Evolutionary conservation across 2,329 filamentous ascomycete genomes (phyloP).

Genomic region (Colletotrichum aenigma): DNA sequence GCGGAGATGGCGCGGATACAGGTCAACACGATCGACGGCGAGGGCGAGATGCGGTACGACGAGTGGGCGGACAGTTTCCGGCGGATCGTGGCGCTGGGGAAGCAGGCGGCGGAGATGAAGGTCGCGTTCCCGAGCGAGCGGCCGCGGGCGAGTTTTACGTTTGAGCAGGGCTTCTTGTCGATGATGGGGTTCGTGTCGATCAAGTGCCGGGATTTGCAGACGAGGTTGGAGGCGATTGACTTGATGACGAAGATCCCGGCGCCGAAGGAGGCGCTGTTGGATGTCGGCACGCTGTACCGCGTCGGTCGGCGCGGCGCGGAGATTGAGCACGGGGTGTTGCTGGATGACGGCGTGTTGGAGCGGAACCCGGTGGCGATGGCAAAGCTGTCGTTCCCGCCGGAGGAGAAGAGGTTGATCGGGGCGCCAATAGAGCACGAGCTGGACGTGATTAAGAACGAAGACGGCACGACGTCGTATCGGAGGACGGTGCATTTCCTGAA

Average conservation of each 20-base stretch:
- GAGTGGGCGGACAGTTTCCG: constrained; percentile 36
- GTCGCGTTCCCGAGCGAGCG: constrained; percentile 13
- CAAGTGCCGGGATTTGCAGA: constrained; percentile 29
- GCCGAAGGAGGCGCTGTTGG: constrained; percentile 25
- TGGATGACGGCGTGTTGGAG: constrained; percentile 6
- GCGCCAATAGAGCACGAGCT: constrained; percentile 9
- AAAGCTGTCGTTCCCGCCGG: not conserved
- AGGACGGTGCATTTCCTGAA: not conserved
- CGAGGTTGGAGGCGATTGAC: constrained; percentile 40
- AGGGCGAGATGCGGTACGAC: constrained; percentile 38
- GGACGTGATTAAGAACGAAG: not conserved
- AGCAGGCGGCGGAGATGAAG: not conserved
- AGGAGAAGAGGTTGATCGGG: not conserved
- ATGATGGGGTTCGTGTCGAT: not conserved
- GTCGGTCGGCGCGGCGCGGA: constrained; percentile 1
- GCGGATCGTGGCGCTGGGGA: constrained; percentile 36
- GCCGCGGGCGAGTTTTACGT: constrained; percentile 20
- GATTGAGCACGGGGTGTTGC: constrained; percentile 11
- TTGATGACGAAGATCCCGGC: constrained; percentile 23
- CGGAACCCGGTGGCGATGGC: not conserved
- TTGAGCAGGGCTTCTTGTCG: not conserved
- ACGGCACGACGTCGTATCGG: not conserved
- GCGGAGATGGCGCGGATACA: constrained; percentile 39
- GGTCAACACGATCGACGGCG: constrained; percentile 30
- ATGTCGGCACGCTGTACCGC: constrained; percentile 3